These are phyloP conservation scores for Colletotrichum orchidophilum DNA, from an alignment of 2,329 filamentous ascomycete species.

Conservation along the genomic window DNA sequence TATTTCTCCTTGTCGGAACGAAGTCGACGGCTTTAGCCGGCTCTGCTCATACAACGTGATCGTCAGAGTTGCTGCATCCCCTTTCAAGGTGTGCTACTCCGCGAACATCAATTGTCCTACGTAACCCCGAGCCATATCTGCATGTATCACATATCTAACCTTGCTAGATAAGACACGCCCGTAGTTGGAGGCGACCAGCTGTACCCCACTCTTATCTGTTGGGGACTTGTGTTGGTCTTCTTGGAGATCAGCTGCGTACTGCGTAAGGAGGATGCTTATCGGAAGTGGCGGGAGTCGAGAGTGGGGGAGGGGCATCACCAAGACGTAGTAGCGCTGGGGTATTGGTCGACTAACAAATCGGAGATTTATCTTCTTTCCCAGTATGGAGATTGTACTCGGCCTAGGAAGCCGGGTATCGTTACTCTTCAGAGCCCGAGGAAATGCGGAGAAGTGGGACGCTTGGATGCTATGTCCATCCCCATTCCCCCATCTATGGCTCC, in stretches of 20 bases:
- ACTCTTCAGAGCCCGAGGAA: background rate
- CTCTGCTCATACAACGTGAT: background rate
- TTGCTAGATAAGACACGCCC: conserved; percentile 12
- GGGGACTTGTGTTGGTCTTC: background rate
- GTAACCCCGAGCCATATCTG: background rate
- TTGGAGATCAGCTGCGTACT: background rate
- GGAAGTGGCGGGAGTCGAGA: background rate
- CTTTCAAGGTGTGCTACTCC: background rate
- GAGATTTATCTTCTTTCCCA: background rate
- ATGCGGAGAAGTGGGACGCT: conserved; percentile 22
- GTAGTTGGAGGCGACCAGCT: background rate
- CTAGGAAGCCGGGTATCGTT: background rate
- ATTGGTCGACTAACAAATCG: background rate
- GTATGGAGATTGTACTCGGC: background rate
- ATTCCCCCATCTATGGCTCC: conserved; percentile 27
- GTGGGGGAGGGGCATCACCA: conserved; percentile 15
- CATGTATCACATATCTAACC: background rate
- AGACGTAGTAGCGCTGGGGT: background rate
- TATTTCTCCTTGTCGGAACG: background rate
- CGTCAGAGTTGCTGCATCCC: background rate
- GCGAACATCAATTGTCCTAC: background rate
- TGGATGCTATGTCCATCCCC: conserved; percentile 8
- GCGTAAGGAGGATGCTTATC: conserved; percentile 11
- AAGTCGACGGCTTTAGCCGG: background rate
- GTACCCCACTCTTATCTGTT: conserved; percentile 26